Conservation (phyloP, 2,329 filamentous ascomycete species). For the Claviceps arundinis region DNA sequence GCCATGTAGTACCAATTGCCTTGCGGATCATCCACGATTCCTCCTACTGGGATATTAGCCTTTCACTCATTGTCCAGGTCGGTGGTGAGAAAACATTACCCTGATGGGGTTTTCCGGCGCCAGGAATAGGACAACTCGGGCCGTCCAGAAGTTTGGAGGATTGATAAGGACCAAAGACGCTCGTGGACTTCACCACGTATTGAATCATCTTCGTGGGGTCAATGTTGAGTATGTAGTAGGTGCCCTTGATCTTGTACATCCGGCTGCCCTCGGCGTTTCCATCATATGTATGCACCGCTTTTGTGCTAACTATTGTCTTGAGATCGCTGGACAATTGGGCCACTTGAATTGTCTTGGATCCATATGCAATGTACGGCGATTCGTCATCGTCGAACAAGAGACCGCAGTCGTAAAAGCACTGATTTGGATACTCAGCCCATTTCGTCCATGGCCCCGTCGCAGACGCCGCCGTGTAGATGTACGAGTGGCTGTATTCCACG, state of each 20-base stretch:
- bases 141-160: neutral
- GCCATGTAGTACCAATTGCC: slow-evolving; percentile 1
- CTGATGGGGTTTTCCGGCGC: neutral
- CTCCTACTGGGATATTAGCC: neutral
- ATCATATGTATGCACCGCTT: neutral
- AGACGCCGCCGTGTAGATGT: neutral
- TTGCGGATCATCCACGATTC: neutral
- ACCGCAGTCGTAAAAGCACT: slow-evolving; percentile 1
- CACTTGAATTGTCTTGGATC: neutral
- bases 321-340: neutral
- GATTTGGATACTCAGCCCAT: neutral
- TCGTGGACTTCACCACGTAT: neutral
- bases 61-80: neutral
- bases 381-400: neutral
- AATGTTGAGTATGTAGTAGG: neutral
- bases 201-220: neutral
- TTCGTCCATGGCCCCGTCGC: neutral
- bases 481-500: neutral
- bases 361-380: neutral
- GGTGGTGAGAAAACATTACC: neutral
- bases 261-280: neutral
- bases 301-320: neutral
- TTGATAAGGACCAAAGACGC: neutral
- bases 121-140: neutral
- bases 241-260: slow-evolving; percentile 1